Evolutionary conservation across 805 yeast genomes (phyloP).

Genomic region (Blastobotrys chiropterorum): DNA sequence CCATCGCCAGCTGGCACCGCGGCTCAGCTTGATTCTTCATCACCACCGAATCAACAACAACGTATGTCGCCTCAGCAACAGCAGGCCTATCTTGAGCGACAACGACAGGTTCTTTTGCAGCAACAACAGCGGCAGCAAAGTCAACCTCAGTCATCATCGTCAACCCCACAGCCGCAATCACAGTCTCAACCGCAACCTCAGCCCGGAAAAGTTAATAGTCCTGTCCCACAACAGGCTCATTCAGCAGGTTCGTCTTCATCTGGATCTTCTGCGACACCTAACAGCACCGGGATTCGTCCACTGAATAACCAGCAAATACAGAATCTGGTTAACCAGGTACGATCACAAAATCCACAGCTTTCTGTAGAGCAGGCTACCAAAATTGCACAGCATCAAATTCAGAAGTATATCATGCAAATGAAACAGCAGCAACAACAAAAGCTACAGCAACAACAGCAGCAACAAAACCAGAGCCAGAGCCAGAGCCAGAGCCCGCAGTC

Average conservation of each 20-base stretch:
- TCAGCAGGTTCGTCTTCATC: too few species aligned
- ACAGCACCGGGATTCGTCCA: slow-evolving; percentile 8
- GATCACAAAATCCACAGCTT: slow-evolving; percentile 25
- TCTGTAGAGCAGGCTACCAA: slow-evolving; percentile 29
- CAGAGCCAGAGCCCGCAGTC: too few species aligned
- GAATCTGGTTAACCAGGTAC: slow-evolving; percentile 20
- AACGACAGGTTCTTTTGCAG: not conserved
- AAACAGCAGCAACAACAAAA: slow-evolving; percentile 10
- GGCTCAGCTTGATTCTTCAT: not conserved
- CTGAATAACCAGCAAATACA: slow-evolving; percentile 18
- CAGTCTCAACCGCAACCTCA: slow-evolving; percentile 4
- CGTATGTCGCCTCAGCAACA: slow-evolving; percentile 7
- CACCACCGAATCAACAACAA: slow-evolving; percentile 15
- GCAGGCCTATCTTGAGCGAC: slow-evolving; percentile 7
- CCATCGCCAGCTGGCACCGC: not conserved
- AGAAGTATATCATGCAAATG: slow-evolving; percentile 22
- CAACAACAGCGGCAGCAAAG: slow-evolving; percentile 10
- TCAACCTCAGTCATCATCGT: slow-evolving; percentile 9
- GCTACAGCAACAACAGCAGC: slow-evolving; percentile 24
- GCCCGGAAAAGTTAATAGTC: not conserved
- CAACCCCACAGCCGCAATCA: slow-evolving; percentile 4
- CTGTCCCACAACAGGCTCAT: too few species aligned
- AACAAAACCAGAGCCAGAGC: slow-evolving; percentile 21
- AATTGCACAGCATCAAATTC: slow-evolving; percentile 29
- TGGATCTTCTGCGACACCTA: slow-evolving; percentile 4